phyloP scores from a whole-genome alignment of 805 yeast species.

The Cyberlindnera xylosilytica region DNA sequence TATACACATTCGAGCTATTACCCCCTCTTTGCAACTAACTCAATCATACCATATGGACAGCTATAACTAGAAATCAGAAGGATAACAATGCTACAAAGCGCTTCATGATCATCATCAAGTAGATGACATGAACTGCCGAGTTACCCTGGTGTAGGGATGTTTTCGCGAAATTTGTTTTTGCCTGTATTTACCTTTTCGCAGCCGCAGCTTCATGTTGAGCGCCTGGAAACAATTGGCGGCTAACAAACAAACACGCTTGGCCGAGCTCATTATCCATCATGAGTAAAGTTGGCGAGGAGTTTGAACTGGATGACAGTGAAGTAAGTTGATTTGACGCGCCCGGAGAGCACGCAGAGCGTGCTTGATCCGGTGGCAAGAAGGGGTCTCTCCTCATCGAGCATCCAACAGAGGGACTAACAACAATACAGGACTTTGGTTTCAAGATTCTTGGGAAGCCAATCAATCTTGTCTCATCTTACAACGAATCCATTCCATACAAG shows the following conservation, averaged over 20 bases:
- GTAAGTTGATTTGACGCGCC: constrained; percentile 13
- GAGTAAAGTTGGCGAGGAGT: constrained; percentile 21
- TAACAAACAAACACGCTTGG: too few relatives aligned
- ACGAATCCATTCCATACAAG: constrained; percentile 36
- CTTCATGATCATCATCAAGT: too few relatives aligned
- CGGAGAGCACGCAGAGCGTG: too few relatives aligned
- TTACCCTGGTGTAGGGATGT: not conserved
- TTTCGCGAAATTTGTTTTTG: not conserved
- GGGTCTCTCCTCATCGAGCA: not conserved
- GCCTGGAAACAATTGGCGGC: too few relatives aligned
- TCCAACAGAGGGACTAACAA: constrained; percentile 13
- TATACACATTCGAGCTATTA: not conserved
- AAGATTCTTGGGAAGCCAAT: constrained; percentile 32
- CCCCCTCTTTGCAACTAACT: too few relatives aligned
- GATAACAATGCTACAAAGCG: too few relatives aligned
- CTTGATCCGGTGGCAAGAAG: too few relatives aligned
- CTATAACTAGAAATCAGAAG: too few relatives aligned
- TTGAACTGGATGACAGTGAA: constrained; percentile 18
- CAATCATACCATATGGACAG: too few relatives aligned
- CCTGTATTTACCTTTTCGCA: constrained; percentile 3
- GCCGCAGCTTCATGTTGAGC: not conserved
- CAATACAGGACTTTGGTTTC: constrained; percentile 41
- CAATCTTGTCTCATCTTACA: constrained; percentile 33
- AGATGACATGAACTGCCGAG: too few relatives aligned
- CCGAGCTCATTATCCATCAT: constrained; percentile 2